These are phyloP conservation scores for Trametes maxima DNA, from an alignment of 768 basidiomycete species.

Conservation along the genomic window DNA sequence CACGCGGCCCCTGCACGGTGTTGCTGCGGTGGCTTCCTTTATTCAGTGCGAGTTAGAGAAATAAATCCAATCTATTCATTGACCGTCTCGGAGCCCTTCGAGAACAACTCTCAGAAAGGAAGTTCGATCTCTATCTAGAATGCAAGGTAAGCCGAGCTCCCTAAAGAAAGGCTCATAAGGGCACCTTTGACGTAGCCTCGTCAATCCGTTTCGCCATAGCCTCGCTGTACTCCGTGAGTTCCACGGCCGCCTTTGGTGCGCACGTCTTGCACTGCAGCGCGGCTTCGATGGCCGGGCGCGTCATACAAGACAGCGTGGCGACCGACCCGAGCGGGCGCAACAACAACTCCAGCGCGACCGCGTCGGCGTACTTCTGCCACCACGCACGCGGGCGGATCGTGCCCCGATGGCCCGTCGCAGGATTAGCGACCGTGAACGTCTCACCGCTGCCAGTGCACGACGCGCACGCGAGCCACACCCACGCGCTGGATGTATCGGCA, in stretches of 20 bases:
- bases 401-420: not conserved
- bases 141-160: not conserved
- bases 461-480: slow-evolving; percentile 5
- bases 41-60: too few species aligned
- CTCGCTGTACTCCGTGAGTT: not conserved
- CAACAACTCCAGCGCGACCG: not conserved
- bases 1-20: too few species aligned
- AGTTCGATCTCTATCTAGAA: not conserved
- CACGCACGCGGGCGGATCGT: not conserved
- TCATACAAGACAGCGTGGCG: not conserved
- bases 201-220: not conserved
- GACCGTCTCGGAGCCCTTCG: too few species aligned
- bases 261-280: slow-evolving; percentile 1
- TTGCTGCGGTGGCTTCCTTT: too few species aligned
- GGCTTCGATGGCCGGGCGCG: not conserved
- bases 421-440: not conserved
- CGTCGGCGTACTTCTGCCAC: slow-evolving; percentile 1
- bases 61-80: too few species aligned
- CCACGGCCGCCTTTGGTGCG: not conserved
- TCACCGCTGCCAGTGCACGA: not conserved
- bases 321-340: not conserved
- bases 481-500: not conserved
- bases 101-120: too few species aligned
- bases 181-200: not conserved
- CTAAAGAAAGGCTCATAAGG: not conserved